Evolutionary conservation across 768 basidiomycete genomes (phyloP), one percentile per base, ranked within the genome.

Genomic region (Atractiella rhizophila): DNA sequence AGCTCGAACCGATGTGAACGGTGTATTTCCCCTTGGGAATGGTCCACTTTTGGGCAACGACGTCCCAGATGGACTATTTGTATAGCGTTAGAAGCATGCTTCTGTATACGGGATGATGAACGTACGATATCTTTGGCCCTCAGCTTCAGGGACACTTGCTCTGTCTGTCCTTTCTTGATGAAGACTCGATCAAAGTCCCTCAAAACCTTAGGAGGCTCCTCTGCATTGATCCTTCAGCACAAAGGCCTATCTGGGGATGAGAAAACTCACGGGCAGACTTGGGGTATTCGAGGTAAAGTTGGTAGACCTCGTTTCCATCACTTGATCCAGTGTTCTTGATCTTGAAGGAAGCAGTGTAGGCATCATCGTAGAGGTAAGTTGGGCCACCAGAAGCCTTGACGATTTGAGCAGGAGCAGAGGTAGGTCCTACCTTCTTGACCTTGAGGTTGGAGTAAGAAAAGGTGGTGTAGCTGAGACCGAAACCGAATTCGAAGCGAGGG

Each of bases 401-500:
- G n/a, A n/a, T n/a, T n/a, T n/a, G n/a, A n/a, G n/a, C n/a, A n/a
- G n/a, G n/a, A n/a, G n/a, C n/a, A n/a, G n/a, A n/a, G n/a, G n/a
- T n/a, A n/a, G n/a, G 5, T 15, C 4, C 13, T 38, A 9, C 18
- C 19, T n/a, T 29, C 9, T 27, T 37, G 28, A 78, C 58, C 3
- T 62, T 48, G 10, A 85, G 60, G 25, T 66, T 60, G 31, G 64
- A 69, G 56, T 81, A 86, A 25, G 66, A 58, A 57, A 86, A 94
- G 2, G 60, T 66, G 28, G 85, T 76, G 62, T 91, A 94, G 42
- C 73, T 76, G 53, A 86, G 56, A 0, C 85, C 85, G 54, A 73
- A 86, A 4, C 85, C 85, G 56, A 94, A 94, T 53, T 80, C 78
- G 52, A 71, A 58, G 24, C 57, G 48, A 1, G 57, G 57, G 11